phyloP scores from a whole-genome alignment of 2,329 filamentous ascomycete species.

The Fusarium stilboides region DNA sequence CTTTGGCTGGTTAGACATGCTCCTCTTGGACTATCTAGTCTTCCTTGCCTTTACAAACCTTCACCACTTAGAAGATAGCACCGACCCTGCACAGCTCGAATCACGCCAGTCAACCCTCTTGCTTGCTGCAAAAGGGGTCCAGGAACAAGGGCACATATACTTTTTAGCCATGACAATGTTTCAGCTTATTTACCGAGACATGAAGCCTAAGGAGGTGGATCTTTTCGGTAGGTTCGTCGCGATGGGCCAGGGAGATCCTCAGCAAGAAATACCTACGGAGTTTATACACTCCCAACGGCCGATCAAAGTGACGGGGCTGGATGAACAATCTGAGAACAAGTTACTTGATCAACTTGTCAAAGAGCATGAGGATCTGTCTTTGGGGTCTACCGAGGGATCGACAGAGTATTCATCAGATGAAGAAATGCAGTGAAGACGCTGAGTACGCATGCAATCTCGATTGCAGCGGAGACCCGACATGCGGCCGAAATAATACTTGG shows the following conservation, averaged over 20 bases:
- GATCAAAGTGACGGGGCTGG: background rate
- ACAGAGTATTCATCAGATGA: background rate
- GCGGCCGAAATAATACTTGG: too few relatives aligned
- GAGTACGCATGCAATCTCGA: too few relatives aligned
- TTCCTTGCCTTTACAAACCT: background rate
- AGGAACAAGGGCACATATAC: constrained; percentile 1
- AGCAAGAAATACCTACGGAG: background rate
- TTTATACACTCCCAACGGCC: constrained; percentile 1
- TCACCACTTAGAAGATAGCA: background rate
- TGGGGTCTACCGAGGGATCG: background rate
- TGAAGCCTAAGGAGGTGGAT: background rate
- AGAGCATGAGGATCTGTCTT: background rate
- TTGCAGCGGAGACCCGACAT: too few relatives aligned
- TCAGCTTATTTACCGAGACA: background rate
- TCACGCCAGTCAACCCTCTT: background rate
- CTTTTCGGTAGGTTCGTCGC: background rate
- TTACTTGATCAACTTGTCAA: background rate
- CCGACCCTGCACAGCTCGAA: background rate
- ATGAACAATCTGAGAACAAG: background rate
- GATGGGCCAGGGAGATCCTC: background rate
- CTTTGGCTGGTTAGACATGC: constrained; percentile 35
- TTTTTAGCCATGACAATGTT: background rate
- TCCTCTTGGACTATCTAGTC: background rate
- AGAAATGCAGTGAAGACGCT: background rate
- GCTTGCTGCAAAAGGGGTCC: background rate